These are phyloP conservation scores for Suillus americanus DNA, from an alignment of 768 basidiomycete species.

Conservation along the genomic window DNA sequence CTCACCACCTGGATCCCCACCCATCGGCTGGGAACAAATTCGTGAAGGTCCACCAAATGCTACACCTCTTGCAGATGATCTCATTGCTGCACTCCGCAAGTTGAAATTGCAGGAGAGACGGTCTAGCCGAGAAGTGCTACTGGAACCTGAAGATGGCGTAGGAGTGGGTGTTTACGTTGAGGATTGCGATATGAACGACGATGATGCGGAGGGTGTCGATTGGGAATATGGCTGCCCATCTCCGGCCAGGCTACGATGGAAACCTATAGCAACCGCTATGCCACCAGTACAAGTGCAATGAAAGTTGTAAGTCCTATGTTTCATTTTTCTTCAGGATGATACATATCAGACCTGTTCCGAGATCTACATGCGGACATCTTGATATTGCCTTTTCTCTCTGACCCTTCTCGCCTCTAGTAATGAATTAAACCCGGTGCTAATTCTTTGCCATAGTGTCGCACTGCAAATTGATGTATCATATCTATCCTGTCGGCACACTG, in stretches of 20 bases:
- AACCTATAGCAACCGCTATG: constrained; percentile 51
- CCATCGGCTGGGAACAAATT: constrained; percentile 94
- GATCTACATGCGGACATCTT: constrained; percentile 51
- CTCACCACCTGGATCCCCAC: constrained; percentile 96
- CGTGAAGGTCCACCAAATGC: constrained; percentile 88
- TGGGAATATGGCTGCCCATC: constrained; percentile 60
- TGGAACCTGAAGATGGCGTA: constrained; percentile 66
- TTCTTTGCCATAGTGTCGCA: constrained; percentile 8
- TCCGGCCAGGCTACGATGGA: constrained; percentile 53
- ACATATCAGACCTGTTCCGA: constrained; percentile 82
- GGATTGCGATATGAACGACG: constrained; percentile 52
- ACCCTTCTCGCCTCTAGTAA: constrained; percentile 17
- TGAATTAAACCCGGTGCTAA: constrained; percentile 9
- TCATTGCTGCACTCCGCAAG: constrained; percentile 73
- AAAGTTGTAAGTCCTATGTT: constrained; percentile 24
- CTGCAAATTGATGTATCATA: not conserved
- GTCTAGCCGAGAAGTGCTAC: constrained; percentile 50
- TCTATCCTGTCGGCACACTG: not conserved
- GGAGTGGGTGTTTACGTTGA: constrained; percentile 82
- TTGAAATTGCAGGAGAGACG: constrained; percentile 56
- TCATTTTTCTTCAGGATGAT: constrained; percentile 50
- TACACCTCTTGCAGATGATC: constrained; percentile 81
- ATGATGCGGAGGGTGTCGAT: constrained; percentile 33
- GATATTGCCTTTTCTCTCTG: constrained; percentile 64
- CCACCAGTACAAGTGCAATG: constrained; percentile 44